Evolutionary conservation across 257 asterid genomes (phyloP).

Genomic region (Plantago elongata): DNA sequence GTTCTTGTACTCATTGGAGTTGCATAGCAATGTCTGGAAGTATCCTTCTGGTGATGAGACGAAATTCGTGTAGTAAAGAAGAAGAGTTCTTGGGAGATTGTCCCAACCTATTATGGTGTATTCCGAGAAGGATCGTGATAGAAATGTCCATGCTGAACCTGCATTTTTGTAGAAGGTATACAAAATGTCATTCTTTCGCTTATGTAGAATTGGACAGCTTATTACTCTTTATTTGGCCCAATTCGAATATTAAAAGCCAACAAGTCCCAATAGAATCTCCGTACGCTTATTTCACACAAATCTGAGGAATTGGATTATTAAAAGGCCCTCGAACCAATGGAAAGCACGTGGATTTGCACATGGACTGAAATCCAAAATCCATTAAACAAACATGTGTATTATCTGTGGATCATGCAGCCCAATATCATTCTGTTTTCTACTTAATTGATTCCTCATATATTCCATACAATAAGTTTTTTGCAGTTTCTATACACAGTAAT

Average conservation of each 20-base stretch:
- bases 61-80: conserved; percentile 80
- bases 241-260: neutral
- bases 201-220: neutral
- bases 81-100: conserved; percentile 78
- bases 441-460: too few species aligned
- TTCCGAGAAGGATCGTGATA: conserved; percentile 77
- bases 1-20: conserved; percentile 60
- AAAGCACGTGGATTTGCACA: conserved; percentile 28
- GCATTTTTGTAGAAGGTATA: neutral
- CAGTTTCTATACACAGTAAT: too few species aligned
- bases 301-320: neutral
- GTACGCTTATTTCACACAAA: neutral
- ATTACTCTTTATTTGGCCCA: neutral
- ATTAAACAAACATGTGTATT: conserved; percentile 22
- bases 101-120: conserved; percentile 75
- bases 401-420: conserved; percentile 8
- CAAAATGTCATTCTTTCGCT: neutral
- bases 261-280: neutral
- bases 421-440: neutral
- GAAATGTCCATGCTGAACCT: conserved; percentile 89
- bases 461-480: too few species aligned
- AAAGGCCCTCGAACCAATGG: conserved; percentile 23
- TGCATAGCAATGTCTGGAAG: conserved; percentile 76
- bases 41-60: conserved; percentile 87
- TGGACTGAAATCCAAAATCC: conserved; percentile 16